Conservation (phyloP, 352 stramenopile genomes). For the Phytophthora hybrid region DNA sequence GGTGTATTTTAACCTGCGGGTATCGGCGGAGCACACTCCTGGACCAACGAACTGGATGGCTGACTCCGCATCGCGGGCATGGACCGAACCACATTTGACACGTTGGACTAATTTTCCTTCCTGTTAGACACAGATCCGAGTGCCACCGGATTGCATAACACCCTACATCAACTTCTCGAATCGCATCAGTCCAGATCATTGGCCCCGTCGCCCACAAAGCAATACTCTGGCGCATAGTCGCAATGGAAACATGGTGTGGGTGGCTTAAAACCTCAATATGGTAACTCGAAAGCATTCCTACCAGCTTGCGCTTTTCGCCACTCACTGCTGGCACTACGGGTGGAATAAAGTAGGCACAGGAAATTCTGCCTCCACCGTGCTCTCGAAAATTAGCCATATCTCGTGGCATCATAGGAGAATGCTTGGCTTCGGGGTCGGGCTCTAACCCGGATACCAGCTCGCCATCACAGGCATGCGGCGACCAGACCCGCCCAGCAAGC, state of each 20-base stretch:
- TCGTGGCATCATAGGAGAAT: no score
- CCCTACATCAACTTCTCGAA: constrained; percentile 29
- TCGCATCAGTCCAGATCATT: constrained; percentile 27
- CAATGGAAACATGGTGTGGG: constrained; percentile 14
- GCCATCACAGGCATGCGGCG: not conserved
- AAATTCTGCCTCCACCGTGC: constrained; percentile 12
- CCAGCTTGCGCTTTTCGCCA: constrained; percentile 18
- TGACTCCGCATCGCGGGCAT: constrained; percentile 24
- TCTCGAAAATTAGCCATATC: not conserved
- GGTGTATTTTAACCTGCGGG: constrained; percentile 21
- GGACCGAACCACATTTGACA: not conserved
- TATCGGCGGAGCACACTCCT: constrained; percentile 20
- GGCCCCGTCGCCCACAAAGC: constrained; percentile 9
- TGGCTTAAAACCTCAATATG: constrained; percentile 1
- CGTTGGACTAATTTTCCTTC: constrained; percentile 29
- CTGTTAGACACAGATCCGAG: constrained; percentile 7
- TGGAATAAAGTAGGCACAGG: constrained; percentile 4
- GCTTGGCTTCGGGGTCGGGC: not conserved
- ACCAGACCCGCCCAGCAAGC: not conserved
- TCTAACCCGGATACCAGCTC: not conserved
- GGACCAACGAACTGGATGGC: constrained; percentile 38
- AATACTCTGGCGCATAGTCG: constrained; percentile 15
- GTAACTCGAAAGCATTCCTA: constrained; percentile 6
- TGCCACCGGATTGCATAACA: constrained; percentile 15
- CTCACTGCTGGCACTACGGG: constrained; percentile 10